These are phyloP conservation scores for Carpinus fangiana DNA, from an alignment of 306 rosid genomes.

Conservation along the genomic window DNA sequence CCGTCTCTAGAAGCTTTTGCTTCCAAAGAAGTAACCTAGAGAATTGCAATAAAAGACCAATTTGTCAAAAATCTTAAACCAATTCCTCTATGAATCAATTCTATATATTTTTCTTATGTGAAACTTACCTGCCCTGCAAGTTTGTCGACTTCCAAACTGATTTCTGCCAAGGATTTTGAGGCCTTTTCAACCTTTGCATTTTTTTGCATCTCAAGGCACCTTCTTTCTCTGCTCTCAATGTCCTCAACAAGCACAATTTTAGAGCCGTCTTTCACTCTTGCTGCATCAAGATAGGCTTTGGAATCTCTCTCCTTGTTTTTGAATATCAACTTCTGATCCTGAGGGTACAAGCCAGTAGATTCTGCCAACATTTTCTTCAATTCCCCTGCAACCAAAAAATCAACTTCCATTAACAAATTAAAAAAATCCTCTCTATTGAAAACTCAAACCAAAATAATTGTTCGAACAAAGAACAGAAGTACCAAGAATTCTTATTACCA, in stretches of 20 bases:
- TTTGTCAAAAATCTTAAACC: not conserved
- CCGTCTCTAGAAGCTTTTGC: constrained; percentile 35
- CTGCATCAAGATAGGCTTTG: constrained; percentile 67
- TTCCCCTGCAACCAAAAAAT: constrained; percentile 55
- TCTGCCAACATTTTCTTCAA: constrained; percentile 79
- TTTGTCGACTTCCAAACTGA: constrained; percentile 55
- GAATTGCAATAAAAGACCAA: constrained; percentile 26
- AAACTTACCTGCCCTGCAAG: constrained; percentile 55
- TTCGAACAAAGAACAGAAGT: not conserved
- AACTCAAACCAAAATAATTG: not conserved
- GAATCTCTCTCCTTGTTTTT: constrained; percentile 81
- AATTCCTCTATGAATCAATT: not conserved
- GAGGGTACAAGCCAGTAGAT: constrained; percentile 58
- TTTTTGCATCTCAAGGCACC: constrained; percentile 46
- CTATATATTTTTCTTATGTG: not conserved
- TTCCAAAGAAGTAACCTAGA: constrained; percentile 64
- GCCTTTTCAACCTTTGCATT: constrained; percentile 53
- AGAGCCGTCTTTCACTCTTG: constrained; percentile 68
- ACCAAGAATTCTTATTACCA: constrained; percentile 42
- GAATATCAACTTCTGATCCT: constrained; percentile 70
- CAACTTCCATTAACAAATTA: not conserved
- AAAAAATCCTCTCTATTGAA: not conserved
- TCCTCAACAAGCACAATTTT: constrained; percentile 63
- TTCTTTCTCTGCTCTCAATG: constrained; percentile 51
- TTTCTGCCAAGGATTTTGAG: constrained; percentile 52